phyloP scores from a whole-genome alignment of 2,329 filamentous ascomycete species.

The Exophiala calicioides region DNA sequence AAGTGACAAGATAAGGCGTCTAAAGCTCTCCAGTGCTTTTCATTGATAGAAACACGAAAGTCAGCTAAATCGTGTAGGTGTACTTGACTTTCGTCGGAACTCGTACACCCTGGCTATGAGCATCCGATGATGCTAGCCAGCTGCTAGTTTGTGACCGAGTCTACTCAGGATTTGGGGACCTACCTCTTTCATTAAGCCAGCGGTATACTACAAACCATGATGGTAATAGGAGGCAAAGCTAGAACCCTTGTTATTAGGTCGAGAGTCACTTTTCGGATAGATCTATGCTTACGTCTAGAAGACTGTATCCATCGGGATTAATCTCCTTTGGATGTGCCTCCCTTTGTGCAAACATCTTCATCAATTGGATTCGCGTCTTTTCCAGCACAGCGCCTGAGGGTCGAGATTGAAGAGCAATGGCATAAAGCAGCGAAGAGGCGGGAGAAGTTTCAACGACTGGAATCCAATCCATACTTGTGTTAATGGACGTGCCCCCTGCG shows the following conservation, averaged over 20 bases:
- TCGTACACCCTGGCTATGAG: no score
- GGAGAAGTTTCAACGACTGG: slow-evolving; percentile 9
- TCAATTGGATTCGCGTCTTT: neutral
- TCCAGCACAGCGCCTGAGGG: neutral
- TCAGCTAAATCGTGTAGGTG: no score
- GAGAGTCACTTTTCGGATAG: neutral
- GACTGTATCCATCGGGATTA: neutral
- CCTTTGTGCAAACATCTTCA: slow-evolving; percentile 1
- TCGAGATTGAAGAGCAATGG: neutral
- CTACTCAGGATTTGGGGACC: no score
- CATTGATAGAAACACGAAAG: no score
- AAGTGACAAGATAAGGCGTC: no score
- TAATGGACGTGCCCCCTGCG: slow-evolving; percentile 2
- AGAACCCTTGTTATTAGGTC: neutral
- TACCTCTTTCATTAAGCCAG: no score
- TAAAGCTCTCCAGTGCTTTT: no score
- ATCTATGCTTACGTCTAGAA: neutral
- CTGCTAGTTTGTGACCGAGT: no score
- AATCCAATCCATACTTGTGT: slow-evolving; percentile 4
- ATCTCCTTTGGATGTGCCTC: slow-evolving; percentile 7
- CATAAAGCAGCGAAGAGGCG: neutral
- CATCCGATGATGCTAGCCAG: no score
- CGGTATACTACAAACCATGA: neutral
- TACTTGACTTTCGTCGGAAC: no score
- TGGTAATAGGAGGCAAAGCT: neutral